Evolutionary conservation across 1,139 yeast species (phyloP).

Genomic region (Suhomyces bribrorum): DNA sequence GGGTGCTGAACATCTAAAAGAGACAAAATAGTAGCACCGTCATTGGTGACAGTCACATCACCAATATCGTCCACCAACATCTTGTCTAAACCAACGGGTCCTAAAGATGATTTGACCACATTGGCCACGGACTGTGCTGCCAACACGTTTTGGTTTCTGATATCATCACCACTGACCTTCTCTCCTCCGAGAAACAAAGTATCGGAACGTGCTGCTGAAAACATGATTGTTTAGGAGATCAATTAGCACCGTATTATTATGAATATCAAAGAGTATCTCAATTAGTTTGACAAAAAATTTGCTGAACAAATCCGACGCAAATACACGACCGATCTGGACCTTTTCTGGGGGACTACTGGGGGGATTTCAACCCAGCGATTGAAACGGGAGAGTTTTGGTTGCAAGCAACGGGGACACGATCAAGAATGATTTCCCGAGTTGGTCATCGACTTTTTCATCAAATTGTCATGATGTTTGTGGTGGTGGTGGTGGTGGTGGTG

Average conservation of each 20-base stretch:
- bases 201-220: constrained; percentile 76
- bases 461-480: too few relatives aligned
- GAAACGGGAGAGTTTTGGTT: too few relatives aligned
- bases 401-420: too few relatives aligned
- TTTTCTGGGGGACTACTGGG: neutral
- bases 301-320: constrained; percentile 8
- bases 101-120: constrained; percentile 93
- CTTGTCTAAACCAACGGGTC: constrained; percentile 98
- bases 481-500: too few relatives aligned
- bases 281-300: constrained; percentile 10
- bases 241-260: neutral
- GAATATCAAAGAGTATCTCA: neutral
- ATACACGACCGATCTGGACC: constrained; percentile 5
- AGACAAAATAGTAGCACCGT: constrained; percentile 94
- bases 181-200: constrained; percentile 95
- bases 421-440: too few relatives aligned
- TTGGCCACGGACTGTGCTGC: constrained; percentile 98
- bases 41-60: constrained; percentile 97
- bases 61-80: constrained; percentile 99
- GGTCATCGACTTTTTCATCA: too few relatives aligned
- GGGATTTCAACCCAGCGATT: neutral
- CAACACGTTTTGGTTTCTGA: constrained; percentile 91
- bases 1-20: constrained; percentile 97
- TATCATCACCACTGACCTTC: constrained; percentile 93
- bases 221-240: constrained; percentile 27